Conservation (phyloP, 2,329 filamentous ascomycete species). For the Neofusicoccum ribis region DNA sequence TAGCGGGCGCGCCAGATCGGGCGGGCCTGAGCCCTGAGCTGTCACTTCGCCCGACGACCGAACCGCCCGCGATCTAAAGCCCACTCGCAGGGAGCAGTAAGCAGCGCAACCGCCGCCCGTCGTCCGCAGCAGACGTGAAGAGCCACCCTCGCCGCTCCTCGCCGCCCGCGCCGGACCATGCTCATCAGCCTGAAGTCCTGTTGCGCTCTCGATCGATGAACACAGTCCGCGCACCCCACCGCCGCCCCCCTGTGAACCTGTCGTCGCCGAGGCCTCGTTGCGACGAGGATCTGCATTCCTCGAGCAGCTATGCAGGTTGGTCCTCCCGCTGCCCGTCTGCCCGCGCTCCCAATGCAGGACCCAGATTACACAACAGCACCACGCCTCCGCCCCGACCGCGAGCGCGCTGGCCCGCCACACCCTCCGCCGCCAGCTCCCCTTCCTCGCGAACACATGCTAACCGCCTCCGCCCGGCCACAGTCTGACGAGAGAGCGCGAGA, state of each 20-base stretch:
- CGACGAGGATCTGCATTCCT: constrained; percentile 27
- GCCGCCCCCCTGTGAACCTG: constrained; percentile 22
- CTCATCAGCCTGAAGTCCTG: constrained; percentile 9
- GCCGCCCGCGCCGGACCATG: constrained; percentile 9
- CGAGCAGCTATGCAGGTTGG: constrained; percentile 29
- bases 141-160: constrained; percentile 15
- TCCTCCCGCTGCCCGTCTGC: constrained; percentile 12
- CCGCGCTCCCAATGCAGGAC: constrained; percentile 18
- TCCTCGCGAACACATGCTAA: constrained; percentile 29
- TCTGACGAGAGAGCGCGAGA: constrained; percentile 45
- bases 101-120: constrained; percentile 11
- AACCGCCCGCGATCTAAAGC: neutral
- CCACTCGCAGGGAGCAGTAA: constrained; percentile 6
- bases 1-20: neutral
- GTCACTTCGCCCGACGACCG: constrained; percentile 11
- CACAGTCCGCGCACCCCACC: constrained; percentile 15
- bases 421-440: constrained; percentile 9
- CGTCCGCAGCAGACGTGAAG: neutral
- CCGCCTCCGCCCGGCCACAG: constrained; percentile 30
- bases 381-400: neutral
- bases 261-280: constrained; percentile 23
- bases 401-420: constrained; percentile 13
- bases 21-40: constrained; percentile 5
- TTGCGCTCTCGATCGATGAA: constrained; percentile 23
- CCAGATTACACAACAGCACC: constrained; percentile 20